phyloP scores from a whole-genome alignment of 2,329 filamentous ascomycete genomes.

The Trichoderma gracile region DNA sequence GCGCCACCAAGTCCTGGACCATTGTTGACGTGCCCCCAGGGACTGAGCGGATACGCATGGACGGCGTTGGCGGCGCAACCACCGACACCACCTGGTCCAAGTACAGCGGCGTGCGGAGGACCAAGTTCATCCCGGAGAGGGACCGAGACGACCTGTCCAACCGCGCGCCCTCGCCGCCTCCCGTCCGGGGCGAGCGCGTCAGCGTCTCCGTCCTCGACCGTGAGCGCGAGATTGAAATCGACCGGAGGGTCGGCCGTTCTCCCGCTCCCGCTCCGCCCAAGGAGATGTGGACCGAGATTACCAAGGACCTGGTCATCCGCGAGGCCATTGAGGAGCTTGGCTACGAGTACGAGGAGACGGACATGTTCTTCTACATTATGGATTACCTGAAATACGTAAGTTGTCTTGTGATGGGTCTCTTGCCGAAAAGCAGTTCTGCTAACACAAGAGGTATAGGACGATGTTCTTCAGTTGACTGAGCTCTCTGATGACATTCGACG shows the following conservation, averaged over 20 bases:
- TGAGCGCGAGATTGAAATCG: slow-evolving; percentile 54
- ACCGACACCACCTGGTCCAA: slow-evolving; percentile 78
- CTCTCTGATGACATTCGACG: slow-evolving; percentile 79
- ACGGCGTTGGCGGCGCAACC: slow-evolving; percentile 71
- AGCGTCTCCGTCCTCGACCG: slow-evolving; percentile 51
- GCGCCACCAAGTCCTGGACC: slow-evolving; percentile 74
- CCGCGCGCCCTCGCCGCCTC: slow-evolving; percentile 31
- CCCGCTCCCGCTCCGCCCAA: slow-evolving; percentile 48
- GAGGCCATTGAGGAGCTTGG: slow-evolving; percentile 84
- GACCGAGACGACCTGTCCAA: slow-evolving; percentile 44
- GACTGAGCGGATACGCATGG: slow-evolving; percentile 79
- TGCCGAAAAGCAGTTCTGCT: slow-evolving; percentile 32
- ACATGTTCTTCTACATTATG: slow-evolving; percentile 88
- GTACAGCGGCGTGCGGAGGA: slow-evolving; percentile 74
- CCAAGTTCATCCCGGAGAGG: slow-evolving; percentile 64
- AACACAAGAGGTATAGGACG: slow-evolving; percentile 62
- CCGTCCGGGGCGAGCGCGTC: slow-evolving; percentile 42
- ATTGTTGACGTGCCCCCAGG: slow-evolving; percentile 84
- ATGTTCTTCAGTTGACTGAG: slow-evolving; percentile 81
- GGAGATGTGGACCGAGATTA: slow-evolving; percentile 95
- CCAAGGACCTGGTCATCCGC: slow-evolving; percentile 82
- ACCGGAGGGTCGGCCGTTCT: slow-evolving; percentile 47
- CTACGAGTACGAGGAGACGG: slow-evolving; percentile 89
- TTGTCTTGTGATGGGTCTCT: slow-evolving; percentile 32
- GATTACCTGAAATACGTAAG: slow-evolving; percentile 85